phyloP scores from a whole-genome alignment of 2,329 filamentous ascomycete species.

The Epichloe coenophiala region DNA sequence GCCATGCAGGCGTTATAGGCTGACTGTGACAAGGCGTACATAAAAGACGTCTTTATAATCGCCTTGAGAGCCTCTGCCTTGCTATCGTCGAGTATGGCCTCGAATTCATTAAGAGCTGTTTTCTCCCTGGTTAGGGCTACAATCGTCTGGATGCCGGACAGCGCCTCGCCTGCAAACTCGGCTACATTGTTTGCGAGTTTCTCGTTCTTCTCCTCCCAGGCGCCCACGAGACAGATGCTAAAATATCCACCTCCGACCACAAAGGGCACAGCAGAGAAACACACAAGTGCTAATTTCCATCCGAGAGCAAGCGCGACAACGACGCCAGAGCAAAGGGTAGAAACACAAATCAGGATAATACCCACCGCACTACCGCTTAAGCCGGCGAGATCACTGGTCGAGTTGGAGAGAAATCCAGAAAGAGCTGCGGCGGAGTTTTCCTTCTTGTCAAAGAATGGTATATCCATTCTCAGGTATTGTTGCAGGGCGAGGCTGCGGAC shows the following conservation, averaged over 20 bases:
- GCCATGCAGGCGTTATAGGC: constrained; percentile 2
- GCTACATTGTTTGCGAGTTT: neutral
- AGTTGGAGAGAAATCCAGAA: constrained; percentile 15
- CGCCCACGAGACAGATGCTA: constrained; percentile 17
- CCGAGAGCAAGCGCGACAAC: constrained; percentile 22
- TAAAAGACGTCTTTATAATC: neutral
- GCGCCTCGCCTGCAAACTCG: constrained; percentile 6
- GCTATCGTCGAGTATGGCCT: neutral
- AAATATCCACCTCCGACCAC: constrained; percentile 27
- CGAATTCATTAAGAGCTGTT: neutral
- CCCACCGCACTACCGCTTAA: constrained; percentile 28
- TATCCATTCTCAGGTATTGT: constrained; percentile 17
- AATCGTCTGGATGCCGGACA: constrained; percentile 8
- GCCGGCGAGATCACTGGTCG: constrained; percentile 29
- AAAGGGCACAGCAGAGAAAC: constrained; percentile 25
- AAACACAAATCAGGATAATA: constrained; percentile 3
- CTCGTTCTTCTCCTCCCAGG: constrained; percentile 5
- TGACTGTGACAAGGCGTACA: constrained; percentile 4
- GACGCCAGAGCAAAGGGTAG: constrained; percentile 7
- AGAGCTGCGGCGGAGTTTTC: constrained; percentile 22
- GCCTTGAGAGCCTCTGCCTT: neutral
- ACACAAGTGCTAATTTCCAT: constrained; percentile 31
- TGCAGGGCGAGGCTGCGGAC: neutral
- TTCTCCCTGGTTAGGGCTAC: constrained; percentile 4
- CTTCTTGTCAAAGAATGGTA: constrained; percentile 24